Evolutionary conservation across 2,329 filamentous ascomycete species (phyloP).

Genomic region (Pseudogymnoascus destructans): DNA sequence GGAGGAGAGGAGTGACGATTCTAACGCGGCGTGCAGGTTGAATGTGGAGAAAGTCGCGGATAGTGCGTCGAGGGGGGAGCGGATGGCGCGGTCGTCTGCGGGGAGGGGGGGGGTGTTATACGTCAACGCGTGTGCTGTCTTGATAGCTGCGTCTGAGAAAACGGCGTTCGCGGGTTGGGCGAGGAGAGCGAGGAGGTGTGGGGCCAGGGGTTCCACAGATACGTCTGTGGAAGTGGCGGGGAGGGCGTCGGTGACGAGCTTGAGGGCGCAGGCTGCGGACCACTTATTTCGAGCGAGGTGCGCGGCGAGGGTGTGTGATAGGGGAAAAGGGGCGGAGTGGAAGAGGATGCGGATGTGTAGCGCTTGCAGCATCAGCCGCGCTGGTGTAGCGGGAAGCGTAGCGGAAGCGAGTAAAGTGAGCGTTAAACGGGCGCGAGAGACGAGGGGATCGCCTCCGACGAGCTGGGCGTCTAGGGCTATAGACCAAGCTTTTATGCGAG

Average conservation of each 20-base stretch:
- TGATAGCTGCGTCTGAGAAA: slow-evolving; percentile 61
- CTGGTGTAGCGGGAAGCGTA: slow-evolving; percentile 72
- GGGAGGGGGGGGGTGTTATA: slow-evolving; percentile 64
- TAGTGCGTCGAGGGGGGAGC: slow-evolving; percentile 77
- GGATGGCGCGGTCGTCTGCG: slow-evolving; percentile 66
- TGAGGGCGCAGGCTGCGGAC: slow-evolving; percentile 62
- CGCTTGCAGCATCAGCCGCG: slow-evolving; percentile 79
- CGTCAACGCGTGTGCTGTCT: slow-evolving; percentile 78
- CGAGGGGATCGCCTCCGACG: slow-evolving; percentile 76
- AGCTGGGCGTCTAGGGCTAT: slow-evolving; percentile 90
- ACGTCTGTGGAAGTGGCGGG: slow-evolving; percentile 27
- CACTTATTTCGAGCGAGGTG: slow-evolving; percentile 65
- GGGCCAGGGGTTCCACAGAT: slow-evolving; percentile 51
- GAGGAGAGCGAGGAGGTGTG: slow-evolving; percentile 62
- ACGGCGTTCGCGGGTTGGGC: slow-evolving; percentile 73
- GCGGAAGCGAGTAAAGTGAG: slow-evolving; percentile 79
- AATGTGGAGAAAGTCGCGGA: slow-evolving; percentile 83
- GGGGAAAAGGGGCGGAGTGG: slow-evolving; percentile 50
- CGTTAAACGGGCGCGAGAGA: slow-evolving; percentile 75
- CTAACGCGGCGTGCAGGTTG: slow-evolving; percentile 55
- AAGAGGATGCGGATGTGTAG: slow-evolving; percentile 82
- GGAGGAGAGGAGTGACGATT: slow-evolving; percentile 37
- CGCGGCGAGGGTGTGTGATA: slow-evolving; percentile 57
- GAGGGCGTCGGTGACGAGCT: slow-evolving; percentile 33
- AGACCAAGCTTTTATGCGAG: slow-evolving; percentile 80